Base-by-base conservation (phyloP, 257 asterid genomes). In the Haberlea rhodopensis region DNA sequence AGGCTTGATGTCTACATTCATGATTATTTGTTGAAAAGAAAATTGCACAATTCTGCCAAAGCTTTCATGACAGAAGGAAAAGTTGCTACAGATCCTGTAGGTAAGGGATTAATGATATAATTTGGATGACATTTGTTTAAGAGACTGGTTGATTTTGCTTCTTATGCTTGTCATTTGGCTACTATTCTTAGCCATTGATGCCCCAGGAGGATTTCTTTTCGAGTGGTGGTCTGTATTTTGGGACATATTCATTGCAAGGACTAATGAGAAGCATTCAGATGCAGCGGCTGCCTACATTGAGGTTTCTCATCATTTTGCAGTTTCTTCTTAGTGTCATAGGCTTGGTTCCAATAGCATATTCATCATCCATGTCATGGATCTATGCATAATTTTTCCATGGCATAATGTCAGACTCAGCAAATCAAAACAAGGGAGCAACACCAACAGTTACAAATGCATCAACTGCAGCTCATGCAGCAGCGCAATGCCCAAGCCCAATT, bases 141-240 rank as follows among this genome's bases (percentile, higher is more conserved):
- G 20, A 43, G 8, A 15, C 20, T 43, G 20, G 15, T 16, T 43
- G 18, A 43, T 15, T 43, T 43, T 43, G 19, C n/a, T n/a, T n/a
- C n/a, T 40, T 13, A 62, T 60, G 2, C 31, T 24, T 67, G 61
- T 20, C 25, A 31, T 53, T 46, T 45, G 6, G 60, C 19, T 43
- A 61, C 51, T 48, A 57, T 53, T 75, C 79, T 76, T 79, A 94
- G 97, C 99, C 32, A 94, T 94, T 73, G 99, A 94, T 72, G 99
- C 99, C 10, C 99, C 99, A 24, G 99, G 99, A 70, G 99, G 99
- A 57, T 94, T 94, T 84, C 91, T 94, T 25, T 87, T 88, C 31
- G 99, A 94, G 61, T 94, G 99, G 99, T 94, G 99, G 99, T 94
- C 99, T 18, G 97, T 90, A 54, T 90, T 94, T 74, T 94, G 99